These are phyloP conservation scores for Leccinum subrobustum DNA, from an alignment of 1,284 basidiomycete genomes.

Conservation along the genomic window DNA sequence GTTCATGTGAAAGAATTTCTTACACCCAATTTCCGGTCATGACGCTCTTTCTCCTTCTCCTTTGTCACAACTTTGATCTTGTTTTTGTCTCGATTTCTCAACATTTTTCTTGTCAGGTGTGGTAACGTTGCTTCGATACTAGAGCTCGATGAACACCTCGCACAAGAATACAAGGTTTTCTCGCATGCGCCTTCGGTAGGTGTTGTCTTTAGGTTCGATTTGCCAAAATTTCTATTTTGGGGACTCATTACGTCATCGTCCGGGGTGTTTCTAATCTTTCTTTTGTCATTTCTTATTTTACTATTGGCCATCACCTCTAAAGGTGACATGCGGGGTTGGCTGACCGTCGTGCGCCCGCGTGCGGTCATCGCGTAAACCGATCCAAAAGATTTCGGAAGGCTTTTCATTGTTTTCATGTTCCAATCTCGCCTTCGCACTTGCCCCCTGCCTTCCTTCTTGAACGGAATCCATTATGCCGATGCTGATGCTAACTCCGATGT, in stretches of 20 bases:
- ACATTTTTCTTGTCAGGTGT: conserved; percentile 52
- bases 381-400: neutral
- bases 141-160: conserved; percentile 87
- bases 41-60: conserved; percentile 3
- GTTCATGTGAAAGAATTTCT: neutral
- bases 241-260: conserved; percentile 21
- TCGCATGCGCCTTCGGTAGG: conserved; percentile 72
- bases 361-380: neutral
- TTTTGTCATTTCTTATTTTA: neutral
- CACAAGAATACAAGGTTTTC: conserved; percentile 91
- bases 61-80: neutral
- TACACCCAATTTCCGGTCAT: conserved; percentile 21
- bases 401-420: neutral
- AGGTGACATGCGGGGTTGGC: conserved; percentile 30
- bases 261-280: conserved; percentile 12
- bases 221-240: neutral
- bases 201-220: conserved; percentile 15
- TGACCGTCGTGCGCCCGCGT: neutral
- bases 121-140: conserved; percentile 94
- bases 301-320: conserved; percentile 19
- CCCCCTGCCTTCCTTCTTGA: neutral
- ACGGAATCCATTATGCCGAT: neutral
- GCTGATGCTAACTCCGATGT: neutral
- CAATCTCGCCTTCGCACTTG: neutral
- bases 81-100: conserved; percentile 2